Percentiles rank a stretch among this genome's conserved stretches.
Evolutionary conservation across 768 basidiomycete species (phyloP).

Genomic region (Boletus rubropictus): DNA sequence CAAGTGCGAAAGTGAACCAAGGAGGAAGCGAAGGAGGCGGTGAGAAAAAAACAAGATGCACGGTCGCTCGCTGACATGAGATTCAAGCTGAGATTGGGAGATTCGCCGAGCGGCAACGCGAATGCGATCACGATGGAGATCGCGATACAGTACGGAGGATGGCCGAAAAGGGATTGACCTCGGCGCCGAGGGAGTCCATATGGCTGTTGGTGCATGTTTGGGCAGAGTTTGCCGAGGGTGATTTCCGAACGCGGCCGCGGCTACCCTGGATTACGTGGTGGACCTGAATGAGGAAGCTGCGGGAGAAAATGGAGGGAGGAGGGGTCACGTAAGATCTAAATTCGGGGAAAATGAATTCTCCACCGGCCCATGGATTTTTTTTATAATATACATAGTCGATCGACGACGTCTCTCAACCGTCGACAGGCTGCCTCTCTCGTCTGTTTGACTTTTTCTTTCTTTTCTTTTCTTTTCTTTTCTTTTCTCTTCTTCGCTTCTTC

Average conservation of each 20-base stretch:
- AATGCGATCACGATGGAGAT: slow-evolving; percentile 30
- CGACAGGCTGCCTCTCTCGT: slow-evolving; percentile 26
- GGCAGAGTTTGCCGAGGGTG: slow-evolving; percentile 32
- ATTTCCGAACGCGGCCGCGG: slow-evolving; percentile 38
- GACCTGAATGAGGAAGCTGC: slow-evolving; percentile 24
- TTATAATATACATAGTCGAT: slow-evolving; percentile 36
- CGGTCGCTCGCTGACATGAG: slow-evolving; percentile 25
- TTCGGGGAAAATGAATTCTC: slow-evolving; percentile 37
- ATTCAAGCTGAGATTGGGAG: slow-evolving; percentile 27
- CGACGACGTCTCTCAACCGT: slow-evolving; percentile 27
- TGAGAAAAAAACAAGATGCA: slow-evolving; percentile 18
- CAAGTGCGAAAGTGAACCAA: slow-evolving; percentile 27
- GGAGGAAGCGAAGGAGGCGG: slow-evolving; percentile 22
- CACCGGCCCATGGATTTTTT: slow-evolving; percentile 34
- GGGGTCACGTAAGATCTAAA: slow-evolving; percentile 32
- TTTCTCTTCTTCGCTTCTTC: slow-evolving; percentile 31
- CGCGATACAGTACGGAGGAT: slow-evolving; percentile 30
- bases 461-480: slow-evolving; percentile 21
- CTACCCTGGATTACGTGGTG: slow-evolving; percentile 34
- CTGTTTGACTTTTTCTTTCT: slow-evolving; percentile 25
- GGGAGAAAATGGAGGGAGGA: slow-evolving; percentile 29
- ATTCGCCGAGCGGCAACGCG: slow-evolving; percentile 34
- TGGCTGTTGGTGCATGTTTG: slow-evolving; percentile 21
- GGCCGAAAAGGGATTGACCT: slow-evolving; percentile 32
- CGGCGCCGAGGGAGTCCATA: slow-evolving; percentile 37